These are phyloP conservation scores for Apiospora arundinis DNA, from an alignment of 2,329 filamentous ascomycete genomes.

Conservation along the genomic window DNA sequence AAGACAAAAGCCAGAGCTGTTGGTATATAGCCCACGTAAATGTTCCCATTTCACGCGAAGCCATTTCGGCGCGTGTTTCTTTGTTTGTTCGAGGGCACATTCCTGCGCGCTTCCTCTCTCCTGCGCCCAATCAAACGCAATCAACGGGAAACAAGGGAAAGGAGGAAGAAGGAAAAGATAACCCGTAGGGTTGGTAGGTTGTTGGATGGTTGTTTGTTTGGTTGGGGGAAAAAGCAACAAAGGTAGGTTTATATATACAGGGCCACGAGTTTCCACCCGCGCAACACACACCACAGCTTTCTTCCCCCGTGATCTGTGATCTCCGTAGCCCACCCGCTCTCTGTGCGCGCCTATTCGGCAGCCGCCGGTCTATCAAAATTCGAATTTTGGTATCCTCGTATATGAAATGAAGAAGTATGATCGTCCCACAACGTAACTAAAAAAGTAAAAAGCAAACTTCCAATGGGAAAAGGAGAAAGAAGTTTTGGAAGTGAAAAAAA, in stretches of 20 bases:
- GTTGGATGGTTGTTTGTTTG: neutral
- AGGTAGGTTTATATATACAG: conserved; percentile 24
- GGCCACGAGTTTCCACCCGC: conserved; percentile 23
- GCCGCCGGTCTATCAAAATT: conserved; percentile 25
- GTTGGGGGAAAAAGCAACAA: conserved; percentile 24
- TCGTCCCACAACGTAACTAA: conserved; percentile 20
- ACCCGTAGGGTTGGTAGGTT: neutral
- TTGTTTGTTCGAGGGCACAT: conserved; percentile 17
- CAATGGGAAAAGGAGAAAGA: conserved; percentile 24
- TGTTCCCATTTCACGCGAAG: neutral
- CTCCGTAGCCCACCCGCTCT: conserved; percentile 8
- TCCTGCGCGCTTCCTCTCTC: conserved; percentile 17
- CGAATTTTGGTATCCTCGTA: conserved; percentile 28
- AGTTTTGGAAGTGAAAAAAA: conserved; percentile 20
- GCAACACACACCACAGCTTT: neutral
- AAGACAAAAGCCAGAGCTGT: neutral
- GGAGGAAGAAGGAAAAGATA: neutral
- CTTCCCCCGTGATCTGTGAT: conserved; percentile 1
- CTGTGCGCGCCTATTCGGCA: conserved; percentile 18
- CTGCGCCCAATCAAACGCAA: conserved; percentile 2
- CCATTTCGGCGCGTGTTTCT: neutral
- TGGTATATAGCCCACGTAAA: neutral
- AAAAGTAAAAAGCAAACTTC: conserved; percentile 19
- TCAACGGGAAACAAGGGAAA: conserved; percentile 10
- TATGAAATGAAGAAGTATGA: conserved; percentile 22